These are phyloP conservation scores for Acanthamoeba quina DNA, from an alignment of 208 protist genomes.

Conservation along the genomic window DNA sequence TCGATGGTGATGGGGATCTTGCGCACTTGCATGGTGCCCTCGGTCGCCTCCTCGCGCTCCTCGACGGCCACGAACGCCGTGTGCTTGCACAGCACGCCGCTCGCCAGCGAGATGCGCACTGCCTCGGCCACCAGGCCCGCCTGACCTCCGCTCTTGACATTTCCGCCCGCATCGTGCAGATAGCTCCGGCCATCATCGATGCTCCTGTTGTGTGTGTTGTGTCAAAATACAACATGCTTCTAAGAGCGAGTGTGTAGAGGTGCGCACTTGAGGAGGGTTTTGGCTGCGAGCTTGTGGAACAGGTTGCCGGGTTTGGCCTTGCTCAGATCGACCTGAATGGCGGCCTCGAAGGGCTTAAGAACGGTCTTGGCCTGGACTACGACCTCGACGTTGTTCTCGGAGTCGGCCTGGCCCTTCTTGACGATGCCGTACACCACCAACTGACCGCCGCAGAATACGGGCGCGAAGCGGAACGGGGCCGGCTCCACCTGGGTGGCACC, in stretches of 20 bases:
- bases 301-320: neutral
- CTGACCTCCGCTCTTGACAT: neutral
- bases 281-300: slow-evolving; percentile 27
- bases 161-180: neutral
- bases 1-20: slow-evolving; percentile 58
- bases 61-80: slow-evolving; percentile 84
- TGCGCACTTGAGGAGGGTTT: neutral
- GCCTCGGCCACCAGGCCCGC: neutral
- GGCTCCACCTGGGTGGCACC: neutral
- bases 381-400: neutral
- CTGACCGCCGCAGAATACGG: slow-evolving; percentile 48
- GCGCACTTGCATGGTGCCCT: slow-evolving; percentile 62
- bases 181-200: slow-evolving; percentile 67
- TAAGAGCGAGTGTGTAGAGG: neutral
- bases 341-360: neutral
- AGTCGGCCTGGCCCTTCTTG: neutral
- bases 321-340: neutral
- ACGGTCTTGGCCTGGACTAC: slow-evolving; percentile 37
- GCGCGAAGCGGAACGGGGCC: slow-evolving; percentile 24
- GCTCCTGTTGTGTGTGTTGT: neutral
- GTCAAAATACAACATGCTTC: too few relatives aligned
- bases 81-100: slow-evolving; percentile 78
- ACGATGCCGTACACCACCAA: slow-evolving; percentile 64
- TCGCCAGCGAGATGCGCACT: neutral
- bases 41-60: slow-evolving; percentile 58